These are phyloP conservation scores for Ciborinia camelliae DNA, from an alignment of 2,329 filamentous ascomycete genomes.

Conservation along the genomic window DNA sequence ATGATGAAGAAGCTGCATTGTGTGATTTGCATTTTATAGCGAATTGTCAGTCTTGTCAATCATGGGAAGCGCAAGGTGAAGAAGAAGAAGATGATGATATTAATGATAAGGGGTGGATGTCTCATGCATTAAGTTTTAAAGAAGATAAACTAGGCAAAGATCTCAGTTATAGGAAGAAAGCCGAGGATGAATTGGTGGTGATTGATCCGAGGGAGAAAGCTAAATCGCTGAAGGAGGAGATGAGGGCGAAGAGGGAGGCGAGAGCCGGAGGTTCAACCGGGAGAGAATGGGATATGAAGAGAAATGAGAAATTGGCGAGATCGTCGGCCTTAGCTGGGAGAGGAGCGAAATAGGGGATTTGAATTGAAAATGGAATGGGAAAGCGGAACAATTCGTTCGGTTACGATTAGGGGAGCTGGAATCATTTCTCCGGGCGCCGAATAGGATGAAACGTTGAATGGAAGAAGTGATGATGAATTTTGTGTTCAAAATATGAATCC, in stretches of 20 bases:
- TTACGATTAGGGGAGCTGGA: not conserved
- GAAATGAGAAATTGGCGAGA: slow-evolving; percentile 55
- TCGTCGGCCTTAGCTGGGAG: slow-evolving; percentile 53
- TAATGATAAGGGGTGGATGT: slow-evolving; percentile 75
- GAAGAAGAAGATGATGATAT: slow-evolving; percentile 54
- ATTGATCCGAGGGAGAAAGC: slow-evolving; percentile 89
- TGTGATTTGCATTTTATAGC: slow-evolving; percentile 97
- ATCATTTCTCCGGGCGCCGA: not conserved
- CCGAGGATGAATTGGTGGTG: slow-evolving; percentile 85
- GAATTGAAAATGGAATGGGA: not conserved
- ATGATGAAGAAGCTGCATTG: slow-evolving; percentile 68
- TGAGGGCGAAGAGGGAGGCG: slow-evolving; percentile 56
- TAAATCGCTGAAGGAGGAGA: slow-evolving; percentile 65
- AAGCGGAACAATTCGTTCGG: not conserved
- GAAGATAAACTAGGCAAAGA: slow-evolving; percentile 91
- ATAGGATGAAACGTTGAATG: not conserved
- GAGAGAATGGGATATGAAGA: slow-evolving; percentile 57
- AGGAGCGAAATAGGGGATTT: slow-evolving; percentile 47
- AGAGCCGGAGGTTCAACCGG: slow-evolving; percentile 46
- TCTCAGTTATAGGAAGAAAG: slow-evolving; percentile 83
- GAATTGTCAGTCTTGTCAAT: slow-evolving; percentile 86
- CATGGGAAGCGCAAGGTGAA: slow-evolving; percentile 60
- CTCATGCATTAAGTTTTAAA: slow-evolving; percentile 77
- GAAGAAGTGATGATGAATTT: not conserved
- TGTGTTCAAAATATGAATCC: not conserved